Evolutionary conservation across 2,329 filamentous ascomycete genomes (phyloP), one percentile per base, ranked within the genome.

Genomic region (Colletotrichum chrysophilum): DNA sequence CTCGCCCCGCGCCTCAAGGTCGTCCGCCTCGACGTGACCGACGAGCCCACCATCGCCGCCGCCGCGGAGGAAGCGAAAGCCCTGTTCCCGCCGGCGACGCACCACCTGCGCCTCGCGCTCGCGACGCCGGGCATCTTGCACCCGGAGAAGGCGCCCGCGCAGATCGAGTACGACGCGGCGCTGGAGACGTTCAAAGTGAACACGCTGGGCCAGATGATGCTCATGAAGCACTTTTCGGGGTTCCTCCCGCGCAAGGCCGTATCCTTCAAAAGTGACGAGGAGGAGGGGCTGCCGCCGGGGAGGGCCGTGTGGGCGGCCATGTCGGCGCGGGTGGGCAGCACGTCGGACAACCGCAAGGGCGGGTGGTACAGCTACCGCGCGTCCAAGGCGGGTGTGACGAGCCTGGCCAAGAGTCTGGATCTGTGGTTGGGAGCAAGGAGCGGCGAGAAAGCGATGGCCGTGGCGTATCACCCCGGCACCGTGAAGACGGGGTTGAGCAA

Each of bases 321-420:
- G 92, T 93, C 93, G 7, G 95, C 95, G 3, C 91, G 95, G 58
- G 94, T 97, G 0, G 95, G 95, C 12, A 93, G 91, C 36, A 93
- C 94, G 26, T 86, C 89, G 1, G 94, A 96, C 79, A 96, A 97
- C 80, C 81, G 85, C 3, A 87, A 93, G 0, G 95, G 95, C 4
- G 95, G 95, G 0, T 97, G 95, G 95, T 97, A 95, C 83, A 92
- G 89, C 71, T 97, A 97, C 83, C 92, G 95, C 16, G 91, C 93
- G 9, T 93, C 91, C 69, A 97, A 97, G 84, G 91, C 94, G 0
- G 94, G 89, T 3, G 91, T 96, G 5, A 95, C 93, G 78, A 93
- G 93, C 80, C 74, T 95, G 14, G 91, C 91, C 9, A 94, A 93
- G 84, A 93, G 90, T 8, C 92, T 95, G 76, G 95, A 97, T 82